A percentile compares a stretch with the other conserved stretches of the same genome.
phyloP scores from a whole-genome alignment of 768 basidiomycete genomes.

The Xerocomellus amylosporus region DNA sequence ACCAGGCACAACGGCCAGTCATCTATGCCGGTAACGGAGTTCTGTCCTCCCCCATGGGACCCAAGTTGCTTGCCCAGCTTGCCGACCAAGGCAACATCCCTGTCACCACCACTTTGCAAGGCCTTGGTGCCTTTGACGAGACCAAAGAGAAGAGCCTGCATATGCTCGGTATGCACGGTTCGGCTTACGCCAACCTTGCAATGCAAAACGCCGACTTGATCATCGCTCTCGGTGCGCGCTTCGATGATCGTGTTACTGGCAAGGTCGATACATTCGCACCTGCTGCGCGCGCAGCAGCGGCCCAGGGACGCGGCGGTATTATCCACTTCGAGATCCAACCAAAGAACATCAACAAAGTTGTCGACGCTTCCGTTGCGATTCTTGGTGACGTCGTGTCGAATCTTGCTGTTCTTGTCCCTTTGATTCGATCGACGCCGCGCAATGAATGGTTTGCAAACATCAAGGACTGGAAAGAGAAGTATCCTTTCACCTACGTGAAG shows the following conservation, averaged over 20 bases:
- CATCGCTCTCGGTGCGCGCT: slow-evolving; percentile 93
- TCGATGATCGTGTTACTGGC: slow-evolving; percentile 97
- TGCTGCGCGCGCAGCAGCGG: slow-evolving; percentile 81
- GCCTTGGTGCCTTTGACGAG: slow-evolving; percentile 95
- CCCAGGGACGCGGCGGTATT: slow-evolving; percentile 87
- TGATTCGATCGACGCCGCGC: slow-evolving; percentile 64
- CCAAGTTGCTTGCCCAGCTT: slow-evolving; percentile 75
- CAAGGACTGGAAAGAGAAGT: slow-evolving; percentile 77
- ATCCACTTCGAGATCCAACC: slow-evolving; percentile 99
- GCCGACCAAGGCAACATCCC: slow-evolving; percentile 89
- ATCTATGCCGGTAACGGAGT: slow-evolving; percentile 94
- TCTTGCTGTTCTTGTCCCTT: slow-evolving; percentile 75
- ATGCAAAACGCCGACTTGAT: slow-evolving; percentile 98
- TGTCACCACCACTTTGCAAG: slow-evolving; percentile 94
- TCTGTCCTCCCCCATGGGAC: slow-evolving; percentile 76
- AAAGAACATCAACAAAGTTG: slow-evolving; percentile 99
- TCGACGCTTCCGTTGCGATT: slow-evolving; percentile 91
- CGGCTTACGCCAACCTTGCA: slow-evolving; percentile 94
- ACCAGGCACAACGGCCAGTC: slow-evolving; percentile 84
- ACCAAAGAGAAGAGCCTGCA: slow-evolving; percentile 80
- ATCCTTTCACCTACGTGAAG: slow-evolving; percentile 86
- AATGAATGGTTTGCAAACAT: slow-evolving; percentile 83
- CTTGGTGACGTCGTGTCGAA: slow-evolving; percentile 91
- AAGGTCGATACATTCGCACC: slow-evolving; percentile 89
- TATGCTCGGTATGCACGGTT: slow-evolving; percentile 99